Evolutionary conservation across 495 filamentous ascomycete genomes (phyloP).

Genomic region (Cudoniella acicularis): DNA sequence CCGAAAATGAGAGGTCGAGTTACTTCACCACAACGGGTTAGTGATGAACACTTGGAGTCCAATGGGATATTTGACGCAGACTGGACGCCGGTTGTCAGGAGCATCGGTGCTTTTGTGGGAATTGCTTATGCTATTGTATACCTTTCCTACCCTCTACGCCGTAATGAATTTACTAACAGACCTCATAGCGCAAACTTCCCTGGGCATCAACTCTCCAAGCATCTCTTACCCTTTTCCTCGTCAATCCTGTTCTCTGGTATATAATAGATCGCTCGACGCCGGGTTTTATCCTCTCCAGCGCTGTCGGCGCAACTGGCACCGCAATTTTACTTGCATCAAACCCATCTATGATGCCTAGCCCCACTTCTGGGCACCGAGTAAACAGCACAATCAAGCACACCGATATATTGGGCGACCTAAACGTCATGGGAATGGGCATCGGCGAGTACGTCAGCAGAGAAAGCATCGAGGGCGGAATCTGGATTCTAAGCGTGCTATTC

Average conservation of each 20-base stretch:
- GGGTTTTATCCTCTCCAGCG: conserved; percentile 71
- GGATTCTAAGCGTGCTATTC: conserved; percentile 90
- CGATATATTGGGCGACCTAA: neutral
- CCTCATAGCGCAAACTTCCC: conserved; percentile 67
- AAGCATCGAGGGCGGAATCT: conserved; percentile 73
- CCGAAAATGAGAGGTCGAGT: conserved; percentile 28
- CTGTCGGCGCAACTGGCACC: conserved; percentile 71
- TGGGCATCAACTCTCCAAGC: conserved; percentile 95
- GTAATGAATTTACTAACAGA: conserved; percentile 5
- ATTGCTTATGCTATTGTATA: conserved; percentile 94
- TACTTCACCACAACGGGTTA: conserved; percentile 18
- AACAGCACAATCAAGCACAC: conserved; percentile 5
- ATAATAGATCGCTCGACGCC: conserved; percentile 84
- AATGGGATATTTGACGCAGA: conserved; percentile 41
- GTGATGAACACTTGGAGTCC: conserved; percentile 10
- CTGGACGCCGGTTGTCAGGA: conserved; percentile 80
- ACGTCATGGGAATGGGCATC: conserved; percentile 23
- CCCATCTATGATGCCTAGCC: conserved; percentile 70
- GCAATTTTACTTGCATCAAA: conserved; percentile 66
- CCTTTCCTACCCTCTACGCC: conserved; percentile 15
- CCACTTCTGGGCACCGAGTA: conserved; percentile 30
- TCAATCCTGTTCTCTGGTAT: conserved; percentile 94
- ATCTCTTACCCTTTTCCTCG: conserved; percentile 84
- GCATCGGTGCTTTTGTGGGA: conserved; percentile 90
- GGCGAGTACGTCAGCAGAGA: conserved; percentile 64